Conservation (phyloP, 257 asterid genomes). For the Cinchona pubescens region DNA sequence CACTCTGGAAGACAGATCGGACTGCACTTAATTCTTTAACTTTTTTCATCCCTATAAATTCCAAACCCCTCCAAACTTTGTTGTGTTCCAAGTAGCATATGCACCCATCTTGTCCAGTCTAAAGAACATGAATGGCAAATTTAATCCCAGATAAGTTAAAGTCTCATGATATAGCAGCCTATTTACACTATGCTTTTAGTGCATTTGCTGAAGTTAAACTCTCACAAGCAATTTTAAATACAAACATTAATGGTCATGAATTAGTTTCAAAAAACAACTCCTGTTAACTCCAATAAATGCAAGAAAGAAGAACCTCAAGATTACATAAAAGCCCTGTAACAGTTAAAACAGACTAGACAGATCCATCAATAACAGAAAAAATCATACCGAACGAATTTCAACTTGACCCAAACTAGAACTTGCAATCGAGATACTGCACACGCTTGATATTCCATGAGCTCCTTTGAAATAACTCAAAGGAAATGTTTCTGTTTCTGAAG, state of each 20-base stretch:
- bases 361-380: conserved; percentile 17
- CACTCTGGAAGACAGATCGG: conserved; percentile 46
- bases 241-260: too few species aligned
- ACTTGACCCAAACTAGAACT: conserved; percentile 54
- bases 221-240: neutral
- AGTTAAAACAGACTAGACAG: neutral
- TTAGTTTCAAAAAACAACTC: neutral
- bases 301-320: too few species aligned
- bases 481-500: conserved; percentile 47
- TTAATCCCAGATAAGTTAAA: neutral
- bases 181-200: neutral
- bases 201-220: neutral
- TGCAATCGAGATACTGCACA: conserved; percentile 64
- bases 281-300: neutral
- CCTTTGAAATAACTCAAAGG: conserved; percentile 72
- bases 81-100: conserved; percentile 78
- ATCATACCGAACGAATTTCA: conserved; percentile 76
- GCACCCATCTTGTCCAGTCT: conserved; percentile 99
- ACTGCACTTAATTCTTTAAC: conserved; percentile 77
- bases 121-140: conserved; percentile 17
- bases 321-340: neutral
- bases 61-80: conserved; percentile 49
- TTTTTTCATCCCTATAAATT: conserved; percentile 83
- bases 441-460: conserved; percentile 96
- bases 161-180: neutral